A percentile compares a stretch with the other conserved stretches of the same genome.
Evolutionary conservation across 192 early-diverging fungal species (phyloP).

Genomic region (Linnemannia schmuckeri): DNA sequence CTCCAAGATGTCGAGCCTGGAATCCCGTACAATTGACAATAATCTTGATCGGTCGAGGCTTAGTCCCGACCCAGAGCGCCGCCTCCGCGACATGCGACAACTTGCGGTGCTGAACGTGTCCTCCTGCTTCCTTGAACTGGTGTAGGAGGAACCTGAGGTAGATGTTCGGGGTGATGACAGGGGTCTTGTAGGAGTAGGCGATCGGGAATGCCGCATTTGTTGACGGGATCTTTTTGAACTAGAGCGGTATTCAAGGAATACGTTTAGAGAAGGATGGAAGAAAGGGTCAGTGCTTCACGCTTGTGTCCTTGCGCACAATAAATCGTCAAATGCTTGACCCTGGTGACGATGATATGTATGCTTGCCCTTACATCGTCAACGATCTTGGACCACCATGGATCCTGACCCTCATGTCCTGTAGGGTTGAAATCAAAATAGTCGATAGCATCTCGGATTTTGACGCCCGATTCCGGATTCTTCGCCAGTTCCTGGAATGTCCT

Average conservation of each 20-base stretch:
- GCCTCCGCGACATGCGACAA: constrained; percentile 63
- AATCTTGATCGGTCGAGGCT: constrained; percentile 62
- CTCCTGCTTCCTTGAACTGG: constrained; percentile 69
- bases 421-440: constrained; percentile 60
- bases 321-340: neutral
- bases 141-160: constrained; percentile 76
- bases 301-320: neutral
- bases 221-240: constrained; percentile 41
- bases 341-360: no score
- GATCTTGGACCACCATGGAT: constrained; percentile 62
- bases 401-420: constrained; percentile 24
- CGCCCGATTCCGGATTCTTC: constrained; percentile 55
- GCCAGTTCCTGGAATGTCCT: constrained; percentile 59
- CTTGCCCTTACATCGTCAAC: constrained; percentile 58
- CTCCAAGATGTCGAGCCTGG: constrained; percentile 72
- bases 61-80: constrained; percentile 43
- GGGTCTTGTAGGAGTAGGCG: constrained; percentile 50
- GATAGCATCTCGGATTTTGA: constrained; percentile 47
- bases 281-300: neutral
- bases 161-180: constrained; percentile 31
- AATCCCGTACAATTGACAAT: constrained; percentile 89
- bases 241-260: neutral
- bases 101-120: constrained; percentile 48
- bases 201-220: constrained; percentile 36
- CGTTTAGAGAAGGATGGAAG: constrained; percentile 13